Percentiles rank a stretch among this genome's conserved stretches.
phyloP scores from a whole-genome alignment of 768 basidiomycete species.

The Boletus sp. region DNA sequence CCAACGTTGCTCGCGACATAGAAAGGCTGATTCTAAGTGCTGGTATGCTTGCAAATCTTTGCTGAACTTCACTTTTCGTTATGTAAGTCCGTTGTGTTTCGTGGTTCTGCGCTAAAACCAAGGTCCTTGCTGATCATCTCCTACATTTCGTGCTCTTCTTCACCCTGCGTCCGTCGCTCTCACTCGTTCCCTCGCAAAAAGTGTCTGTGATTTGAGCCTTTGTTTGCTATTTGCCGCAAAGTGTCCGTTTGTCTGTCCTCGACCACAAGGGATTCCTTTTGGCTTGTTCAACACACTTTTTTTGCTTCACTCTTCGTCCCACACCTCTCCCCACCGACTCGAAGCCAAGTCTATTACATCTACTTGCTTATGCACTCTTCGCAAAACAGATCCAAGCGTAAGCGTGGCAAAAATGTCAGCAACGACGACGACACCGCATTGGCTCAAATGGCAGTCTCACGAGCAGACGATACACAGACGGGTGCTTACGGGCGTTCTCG shows the following conservation, averaged over 20 bases:
- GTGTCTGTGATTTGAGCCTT: constrained; percentile 32
- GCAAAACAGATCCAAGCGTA: constrained; percentile 45
- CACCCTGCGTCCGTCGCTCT: constrained; percentile 18
- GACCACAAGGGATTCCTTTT: constrained; percentile 28
- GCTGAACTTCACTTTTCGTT: constrained; percentile 28
- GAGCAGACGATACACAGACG: constrained; percentile 48
- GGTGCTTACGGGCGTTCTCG: constrained; percentile 54
- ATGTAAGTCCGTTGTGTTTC: constrained; percentile 34
- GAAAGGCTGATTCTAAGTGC: constrained; percentile 29
- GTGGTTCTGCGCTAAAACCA: constrained; percentile 16
- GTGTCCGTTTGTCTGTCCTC: constrained; percentile 19
- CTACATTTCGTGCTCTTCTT: constrained; percentile 16
- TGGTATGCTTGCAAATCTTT: constrained; percentile 30
- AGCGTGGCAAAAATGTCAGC: constrained; percentile 49
- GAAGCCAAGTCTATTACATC: constrained; percentile 16
- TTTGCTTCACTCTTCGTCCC: constrained; percentile 19
- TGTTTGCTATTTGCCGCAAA: constrained; percentile 29
- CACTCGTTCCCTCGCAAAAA: constrained; percentile 16
- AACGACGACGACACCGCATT: constrained; percentile 43
- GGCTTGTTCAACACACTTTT: constrained; percentile 27
- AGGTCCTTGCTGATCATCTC: constrained; percentile 24
- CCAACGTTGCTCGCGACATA: constrained; percentile 12
- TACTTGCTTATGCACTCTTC: constrained; percentile 36
- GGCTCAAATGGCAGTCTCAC: constrained; percentile 41
- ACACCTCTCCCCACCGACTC: constrained; percentile 19